Evolutionary conservation across 176 grass and related monocot species (phyloP).

Genomic region (Miscanthus lutarioriparius): DNA sequence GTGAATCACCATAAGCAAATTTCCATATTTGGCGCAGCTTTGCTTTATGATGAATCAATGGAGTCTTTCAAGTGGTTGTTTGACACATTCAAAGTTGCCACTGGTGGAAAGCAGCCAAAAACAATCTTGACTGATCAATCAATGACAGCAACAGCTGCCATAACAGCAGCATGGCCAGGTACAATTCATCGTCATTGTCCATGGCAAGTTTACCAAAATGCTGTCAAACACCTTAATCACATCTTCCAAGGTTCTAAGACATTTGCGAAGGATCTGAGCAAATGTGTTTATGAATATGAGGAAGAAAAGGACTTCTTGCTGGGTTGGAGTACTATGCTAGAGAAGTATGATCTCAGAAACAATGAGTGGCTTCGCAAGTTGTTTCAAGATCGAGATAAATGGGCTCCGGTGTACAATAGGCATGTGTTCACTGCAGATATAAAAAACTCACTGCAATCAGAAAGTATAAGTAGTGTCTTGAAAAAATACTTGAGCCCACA

Average conservation of each 20-base stretch:
- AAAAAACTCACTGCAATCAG: conserved; percentile 65
- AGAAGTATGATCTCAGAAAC: conserved; percentile 79
- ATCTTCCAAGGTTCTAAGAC: conserved; percentile 92
- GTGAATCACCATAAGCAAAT: conserved; percentile 89
- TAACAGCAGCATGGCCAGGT: conserved; percentile 60
- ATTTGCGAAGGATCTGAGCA: conserved; percentile 81
- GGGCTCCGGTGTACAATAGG: conserved; percentile 69
- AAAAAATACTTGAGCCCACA: conserved; percentile 78
- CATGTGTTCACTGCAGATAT: conserved; percentile 83
- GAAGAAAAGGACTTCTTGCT: conserved; percentile 65
- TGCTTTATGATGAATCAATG: conserved; percentile 80
- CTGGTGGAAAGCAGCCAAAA: conserved; percentile 79
- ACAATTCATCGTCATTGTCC: conserved; percentile 59
- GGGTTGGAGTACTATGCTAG: conserved; percentile 76
- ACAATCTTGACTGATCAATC: conserved; percentile 68
- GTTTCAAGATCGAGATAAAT: conserved; percentile 76
- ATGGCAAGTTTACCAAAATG: conserved; percentile 82
- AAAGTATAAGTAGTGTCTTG: conserved; percentile 56
- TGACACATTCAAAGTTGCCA: conserved; percentile 78
- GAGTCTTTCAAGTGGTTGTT: conserved; percentile 97
- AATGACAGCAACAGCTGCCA: conserved; percentile 45
- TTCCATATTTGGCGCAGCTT: conserved; percentile 76
- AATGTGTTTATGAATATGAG: conserved; percentile 78
- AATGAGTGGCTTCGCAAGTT: conserved; percentile 77
- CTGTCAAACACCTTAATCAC: conserved; percentile 78